Evolutionary conservation across 345 rosid species (phyloP), one percentile per base, ranked within the genome.

Genomic region (Salix arbutifolia): DNA sequence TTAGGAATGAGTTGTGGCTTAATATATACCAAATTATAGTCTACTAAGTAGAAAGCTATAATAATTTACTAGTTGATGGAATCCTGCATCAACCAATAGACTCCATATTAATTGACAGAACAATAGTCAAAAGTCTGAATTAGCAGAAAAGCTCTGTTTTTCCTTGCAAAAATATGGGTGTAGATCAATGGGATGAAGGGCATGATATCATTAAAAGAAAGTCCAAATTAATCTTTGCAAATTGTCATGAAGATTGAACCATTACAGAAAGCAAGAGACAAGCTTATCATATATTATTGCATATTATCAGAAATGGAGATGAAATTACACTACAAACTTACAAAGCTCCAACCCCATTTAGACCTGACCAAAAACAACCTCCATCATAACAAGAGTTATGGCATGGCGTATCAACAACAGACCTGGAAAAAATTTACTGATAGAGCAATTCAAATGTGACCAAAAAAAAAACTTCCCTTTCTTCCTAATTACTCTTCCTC

Each of bases 341-440:
- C 38, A 28, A 44, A 44, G 16, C 67, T 53, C 11, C 44, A 74
- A 65, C 38, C 38, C 61, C 23, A 30, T 46, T 72, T 58, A 58
- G 46, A 56, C 44, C 38, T 33, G 65, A 23, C 35, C 68, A 65
- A 14, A 8, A 8, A 37, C 18, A n/a, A 9, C 53, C 28, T 18
- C 48, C 44, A 60, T 52, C 67, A 70, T 68, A 68, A 76, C 67
- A 76, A 70, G 72, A 75, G 66, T 48, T 75, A 75, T 75, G n/a
- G 72, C 30, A 50, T 30, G 37, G 72, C 30, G 52, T 30, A 46
- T 14, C 33, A 74, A 50, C 70, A 74, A 13, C 25, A 60, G 23
- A 12, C n/a, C n/a, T 42, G 17, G 6, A 37, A 74, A 44, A 40
- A 21, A 56, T 0, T n/a, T 19, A 53, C 13, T 40, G 0, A 40